Evolutionary conservation across 2,329 filamentous ascomycete species (phyloP).

Genomic region (Lojkania enalia): DNA sequence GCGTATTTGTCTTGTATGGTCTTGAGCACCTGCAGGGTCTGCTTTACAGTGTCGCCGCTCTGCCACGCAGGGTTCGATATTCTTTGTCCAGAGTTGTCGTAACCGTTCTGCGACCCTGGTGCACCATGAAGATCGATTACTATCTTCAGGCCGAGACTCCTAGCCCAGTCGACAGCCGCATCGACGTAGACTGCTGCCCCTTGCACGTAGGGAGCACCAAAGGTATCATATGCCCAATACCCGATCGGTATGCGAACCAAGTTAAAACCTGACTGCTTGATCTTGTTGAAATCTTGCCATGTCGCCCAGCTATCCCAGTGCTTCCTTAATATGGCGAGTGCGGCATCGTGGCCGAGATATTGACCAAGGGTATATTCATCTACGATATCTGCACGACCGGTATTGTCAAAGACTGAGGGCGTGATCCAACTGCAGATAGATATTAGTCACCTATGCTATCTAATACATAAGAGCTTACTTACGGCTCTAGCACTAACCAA

Average conservation of each 20-base stretch:
- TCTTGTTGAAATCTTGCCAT: constrained; percentile 59
- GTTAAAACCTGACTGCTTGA: constrained; percentile 61
- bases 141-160: constrained; percentile 57
- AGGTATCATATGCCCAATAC: constrained; percentile 62
- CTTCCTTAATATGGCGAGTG: constrained; percentile 49
- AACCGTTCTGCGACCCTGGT: constrained; percentile 62
- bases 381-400: constrained; percentile 42
- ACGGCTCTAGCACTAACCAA: constrained; percentile 55
- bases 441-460: neutral
- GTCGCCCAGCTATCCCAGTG: constrained; percentile 58
- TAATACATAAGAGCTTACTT: constrained; percentile 18
- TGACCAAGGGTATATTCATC: constrained; percentile 58
- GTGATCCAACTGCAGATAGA: constrained; percentile 55
- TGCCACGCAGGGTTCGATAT: constrained; percentile 51
- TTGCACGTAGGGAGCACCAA: constrained; percentile 54
- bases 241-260: constrained; percentile 62
- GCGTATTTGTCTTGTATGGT: constrained; percentile 63
- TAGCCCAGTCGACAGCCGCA: constrained; percentile 60
- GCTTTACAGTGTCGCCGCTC: constrained; percentile 51
- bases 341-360: constrained; percentile 52
- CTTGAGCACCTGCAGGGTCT: constrained; percentile 60
- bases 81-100: constrained; percentile 63
- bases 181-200: constrained; percentile 60
- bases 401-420: constrained; percentile 57
- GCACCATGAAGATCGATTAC: constrained; percentile 63